phyloP scores from a whole-genome alignment of 2,329 filamentous ascomycete species.

The Coniochaeta sp. region DNA sequence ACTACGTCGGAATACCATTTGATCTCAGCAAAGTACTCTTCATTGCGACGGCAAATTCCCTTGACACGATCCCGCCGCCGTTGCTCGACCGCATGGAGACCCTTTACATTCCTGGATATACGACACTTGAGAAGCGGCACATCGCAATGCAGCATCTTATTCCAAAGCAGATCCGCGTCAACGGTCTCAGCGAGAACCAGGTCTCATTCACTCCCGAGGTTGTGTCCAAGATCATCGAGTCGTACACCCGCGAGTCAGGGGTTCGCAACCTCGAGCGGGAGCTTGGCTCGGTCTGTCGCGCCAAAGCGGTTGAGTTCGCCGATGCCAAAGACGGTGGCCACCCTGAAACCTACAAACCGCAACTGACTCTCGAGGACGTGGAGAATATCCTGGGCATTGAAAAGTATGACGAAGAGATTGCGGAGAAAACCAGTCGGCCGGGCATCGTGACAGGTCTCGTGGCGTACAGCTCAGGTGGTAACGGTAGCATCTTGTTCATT shows the following conservation, averaged over 20 bases:
- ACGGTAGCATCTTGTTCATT: conserved; percentile 96
- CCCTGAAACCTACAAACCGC: conserved; percentile 62
- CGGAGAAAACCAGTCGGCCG: conserved; percentile 74
- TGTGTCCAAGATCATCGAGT: conserved; percentile 89
- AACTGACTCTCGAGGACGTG: conserved; percentile 70
- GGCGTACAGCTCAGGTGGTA: conserved; percentile 85
- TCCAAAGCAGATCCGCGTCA: conserved; percentile 88
- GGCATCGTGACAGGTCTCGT: conserved; percentile 95
- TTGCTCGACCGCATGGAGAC: conserved; percentile 96
- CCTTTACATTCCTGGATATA: conserved; percentile 89
- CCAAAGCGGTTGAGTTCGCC: conserved; percentile 91
- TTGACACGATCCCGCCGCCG: conserved; percentile 92
- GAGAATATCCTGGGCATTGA: conserved; percentile 90
- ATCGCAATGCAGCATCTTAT: conserved; percentile 92
- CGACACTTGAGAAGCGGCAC: conserved; percentile 91
- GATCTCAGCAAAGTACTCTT: conserved; percentile 96
- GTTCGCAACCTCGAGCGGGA: conserved; percentile 95
- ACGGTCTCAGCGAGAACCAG: conserved; percentile 72
- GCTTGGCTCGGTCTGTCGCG: conserved; percentile 86
- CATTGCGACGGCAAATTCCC: conserved; percentile 90
- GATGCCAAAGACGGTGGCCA: conserved; percentile 73
- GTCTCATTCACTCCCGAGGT: conserved; percentile 74
- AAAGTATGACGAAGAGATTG: conserved; percentile 90
- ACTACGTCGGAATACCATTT: conserved; percentile 93
- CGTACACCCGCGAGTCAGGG: conserved; percentile 92